Conservation (phyloP, 2,329 filamentous ascomycete species). For the Magnaporthiopsis rhizophila region DNA sequence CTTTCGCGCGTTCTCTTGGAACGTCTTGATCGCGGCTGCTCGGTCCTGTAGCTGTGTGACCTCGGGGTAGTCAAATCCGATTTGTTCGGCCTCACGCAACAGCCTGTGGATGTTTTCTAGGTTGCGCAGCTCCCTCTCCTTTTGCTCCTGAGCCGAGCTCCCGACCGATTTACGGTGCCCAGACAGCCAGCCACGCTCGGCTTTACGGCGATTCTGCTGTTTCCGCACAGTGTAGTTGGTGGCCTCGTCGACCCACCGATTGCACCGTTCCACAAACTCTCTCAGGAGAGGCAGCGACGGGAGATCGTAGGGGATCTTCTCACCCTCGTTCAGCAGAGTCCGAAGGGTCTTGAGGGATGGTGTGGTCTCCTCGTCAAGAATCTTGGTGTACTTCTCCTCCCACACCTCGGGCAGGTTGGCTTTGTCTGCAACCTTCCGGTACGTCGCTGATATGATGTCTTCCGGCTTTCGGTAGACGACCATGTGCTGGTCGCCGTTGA, state of each 20-base stretch:
- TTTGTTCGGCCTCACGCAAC: slow-evolving; percentile 71
- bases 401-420: slow-evolving; percentile 78
- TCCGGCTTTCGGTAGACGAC: slow-evolving; percentile 72
- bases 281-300: slow-evolving; percentile 73
- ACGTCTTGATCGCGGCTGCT: slow-evolving; percentile 73
- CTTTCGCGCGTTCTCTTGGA: slow-evolving; percentile 66
- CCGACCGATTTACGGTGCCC: slow-evolving; percentile 62
- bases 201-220: slow-evolving; percentile 94
- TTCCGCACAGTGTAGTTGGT: slow-evolving; percentile 95
- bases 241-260: slow-evolving; percentile 96
- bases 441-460: slow-evolving; percentile 56
- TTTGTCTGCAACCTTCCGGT: slow-evolving; percentile 77
- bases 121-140: slow-evolving; percentile 82
- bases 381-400: slow-evolving; percentile 81
- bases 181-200: slow-evolving; percentile 77
- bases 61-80: slow-evolving; percentile 90
- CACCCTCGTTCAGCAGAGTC: slow-evolving; percentile 80
- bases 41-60: slow-evolving; percentile 80
- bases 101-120: slow-evolving; percentile 83
- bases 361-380: slow-evolving; percentile 74
- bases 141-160: slow-evolving; percentile 53
- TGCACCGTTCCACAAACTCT: slow-evolving; percentile 90
- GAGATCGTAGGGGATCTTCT: slow-evolving; percentile 88
- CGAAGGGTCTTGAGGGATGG: slow-evolving; percentile 83
- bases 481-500: slow-evolving; percentile 60